Base-by-base conservation (phyloP, 805 yeast species). In the Myxozyma melibiosi region DNA sequence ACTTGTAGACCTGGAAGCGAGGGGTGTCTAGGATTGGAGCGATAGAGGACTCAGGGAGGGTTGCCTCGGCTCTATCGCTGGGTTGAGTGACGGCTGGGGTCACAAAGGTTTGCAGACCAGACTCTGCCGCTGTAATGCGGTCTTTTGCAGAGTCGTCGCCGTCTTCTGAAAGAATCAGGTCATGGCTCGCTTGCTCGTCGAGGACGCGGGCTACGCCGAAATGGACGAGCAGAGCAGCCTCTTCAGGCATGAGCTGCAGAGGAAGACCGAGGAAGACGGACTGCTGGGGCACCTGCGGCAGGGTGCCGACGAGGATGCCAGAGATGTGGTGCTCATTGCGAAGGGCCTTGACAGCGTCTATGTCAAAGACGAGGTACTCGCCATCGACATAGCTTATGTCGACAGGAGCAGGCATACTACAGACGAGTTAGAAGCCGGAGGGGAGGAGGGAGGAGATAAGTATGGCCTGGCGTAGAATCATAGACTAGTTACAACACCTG, bases 271-370 rank as follows among this genome's bases (percentile, higher is more conserved):
- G 74, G 66, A 91, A 86, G n/a, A 84, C 76, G 67, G 90, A 90
- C 67, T 92, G 99, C 70, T 94, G 99, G 1, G 97, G 94, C n/a
- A 91, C 90, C 45, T 83, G 78, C 0, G 97, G 88, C 30, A 94
- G 73, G 0, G 97, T 87, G 0, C 99, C 99, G 0, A 82, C 73
- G 14, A 92, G 74, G 1, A 85, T 82, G 0, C 99, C 99, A 22
- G 84, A 77, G 1, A 94, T 78, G 13, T 89, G 88, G 41, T 80
- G 72, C 1, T 76, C 53, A 44, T 72, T 75, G 22, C 97, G 75
- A 5, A 90, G 75, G 22, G 53, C 53, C 63, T 78, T 78, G 48
- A 88, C 76, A 49, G 78, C 80, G 5, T 47, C 62, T 35, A 61
- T 22, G 47, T 59, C 64, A 24, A 60, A 64, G 33, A 64, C 47